Evolutionary conservation across 2,329 filamentous ascomycete species (phyloP), one percentile per base, ranked within the genome.

Genomic region (Lachnellula hyalina): DNA sequence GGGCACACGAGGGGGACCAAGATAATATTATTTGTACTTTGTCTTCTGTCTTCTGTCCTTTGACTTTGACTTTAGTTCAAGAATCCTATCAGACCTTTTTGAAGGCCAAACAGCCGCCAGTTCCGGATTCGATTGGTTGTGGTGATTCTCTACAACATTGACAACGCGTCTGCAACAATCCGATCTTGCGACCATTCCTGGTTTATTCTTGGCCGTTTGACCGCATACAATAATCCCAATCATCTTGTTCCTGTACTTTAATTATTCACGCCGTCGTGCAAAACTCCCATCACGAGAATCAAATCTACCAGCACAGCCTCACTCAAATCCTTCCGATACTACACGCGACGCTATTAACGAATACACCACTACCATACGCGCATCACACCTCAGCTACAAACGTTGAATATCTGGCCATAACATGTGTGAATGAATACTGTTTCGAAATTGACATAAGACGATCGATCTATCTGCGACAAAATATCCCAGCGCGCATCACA

Each of bases 401-500:
- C 36, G 5, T 38, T 9, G 4, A 42, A 42, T 11, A 42, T 19
- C 19, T 19, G 40, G 40, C 17, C 17, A 11, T 42, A 17, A 19
- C 5, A 17, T 42, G 15, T 11, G 40, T n/a, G n/a, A 6, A 4
- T 19, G 17, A 42, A 42, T 19, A 19, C 14, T 7, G 17, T 28
- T n/a, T 42, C 15, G 45, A 52, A 40, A 51, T 55, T 44, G 32
- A 45, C 40, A 56, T 23, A 11, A 52, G 50, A 47, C 42, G 7
- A 52, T 40, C 44, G 21, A 21, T 21, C 21, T 25, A 25, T 25
- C 25, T 42, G 17, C 25, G 36, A 52, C 17, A 40, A 28, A 56
- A 40, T 32, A 58, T 21, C 56, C 57, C 47, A 42, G 59, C 54
- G 60, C 55, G 40, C 50, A 61, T 65, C 62, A 64, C 19, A 63